phyloP scores from a whole-genome alignment of 495 filamentous ascomycete genomes.

The Penicillium coffeae region DNA sequence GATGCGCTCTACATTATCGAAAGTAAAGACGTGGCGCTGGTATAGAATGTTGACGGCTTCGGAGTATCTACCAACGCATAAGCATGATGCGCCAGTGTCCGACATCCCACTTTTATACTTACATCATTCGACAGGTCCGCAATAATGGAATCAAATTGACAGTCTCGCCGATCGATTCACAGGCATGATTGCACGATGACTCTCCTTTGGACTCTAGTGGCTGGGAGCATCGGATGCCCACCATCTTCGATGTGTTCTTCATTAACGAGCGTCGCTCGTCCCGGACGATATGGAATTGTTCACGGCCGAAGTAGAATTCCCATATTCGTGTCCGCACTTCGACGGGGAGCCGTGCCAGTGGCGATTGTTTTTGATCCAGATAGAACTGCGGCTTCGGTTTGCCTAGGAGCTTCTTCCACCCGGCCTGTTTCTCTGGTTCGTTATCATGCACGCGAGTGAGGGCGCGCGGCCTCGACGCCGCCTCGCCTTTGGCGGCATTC shows the following conservation, averaged over 20 bases:
- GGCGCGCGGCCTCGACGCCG: neutral
- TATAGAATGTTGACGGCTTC: neutral
- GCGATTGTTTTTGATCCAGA: neutral
- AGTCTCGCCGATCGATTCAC: neutral
- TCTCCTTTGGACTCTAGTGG: neutral
- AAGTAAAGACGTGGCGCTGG: neutral
- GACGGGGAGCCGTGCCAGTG: neutral
- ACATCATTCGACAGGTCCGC: constrained; percentile 2
- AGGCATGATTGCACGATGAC: neutral
- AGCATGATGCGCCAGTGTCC: neutral
- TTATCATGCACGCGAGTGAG: neutral
- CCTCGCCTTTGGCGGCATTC: neutral
- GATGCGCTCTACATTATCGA: constrained; percentile 1
- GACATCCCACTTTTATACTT: neutral
- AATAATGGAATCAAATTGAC: neutral
- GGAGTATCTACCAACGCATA: neutral
- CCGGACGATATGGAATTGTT: neutral
- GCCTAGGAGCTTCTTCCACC: neutral
- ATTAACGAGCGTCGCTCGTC: neutral
- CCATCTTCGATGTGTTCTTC: neutral
- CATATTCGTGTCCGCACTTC: neutral
- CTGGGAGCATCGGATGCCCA: neutral
- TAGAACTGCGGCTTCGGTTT: neutral
- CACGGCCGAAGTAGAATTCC: neutral
- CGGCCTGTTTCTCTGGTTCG: neutral